Conservation (phyloP, 345 rosid genomes). For the Rhodomyrtus tomentosa region DNA sequence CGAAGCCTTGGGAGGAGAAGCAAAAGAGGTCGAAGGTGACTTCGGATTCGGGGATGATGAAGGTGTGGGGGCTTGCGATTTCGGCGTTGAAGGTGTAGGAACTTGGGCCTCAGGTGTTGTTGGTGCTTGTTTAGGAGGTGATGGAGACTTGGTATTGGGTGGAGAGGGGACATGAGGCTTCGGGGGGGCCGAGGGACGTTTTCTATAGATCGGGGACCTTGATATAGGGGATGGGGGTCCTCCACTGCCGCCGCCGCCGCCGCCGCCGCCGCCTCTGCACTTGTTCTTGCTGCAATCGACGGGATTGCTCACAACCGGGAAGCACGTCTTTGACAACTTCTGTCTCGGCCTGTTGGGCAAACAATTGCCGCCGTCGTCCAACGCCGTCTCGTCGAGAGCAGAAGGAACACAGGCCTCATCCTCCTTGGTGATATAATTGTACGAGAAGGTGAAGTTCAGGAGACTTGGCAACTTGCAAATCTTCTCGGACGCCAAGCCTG, state of each 20-base stretch:
- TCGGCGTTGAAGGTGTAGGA: constrained; percentile 4
- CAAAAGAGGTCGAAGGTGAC: background rate
- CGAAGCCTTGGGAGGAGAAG: background rate
- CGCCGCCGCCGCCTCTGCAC: background rate
- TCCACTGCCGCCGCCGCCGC: background rate
- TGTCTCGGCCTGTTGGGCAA: constrained; percentile 37
- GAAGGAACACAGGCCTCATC: constrained; percentile 26
- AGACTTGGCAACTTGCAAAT: constrained; percentile 49
- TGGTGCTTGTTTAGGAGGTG: background rate
- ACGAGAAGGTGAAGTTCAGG: constrained; percentile 37
- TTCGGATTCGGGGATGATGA: background rate
- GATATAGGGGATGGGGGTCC: background rate
- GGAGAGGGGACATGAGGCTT: background rate
- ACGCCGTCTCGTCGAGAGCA: constrained; percentile 7
- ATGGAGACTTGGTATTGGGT: background rate
- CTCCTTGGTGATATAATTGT: constrained; percentile 51
- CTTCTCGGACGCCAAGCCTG: constrained; percentile 39
- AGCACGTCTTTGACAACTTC: constrained; percentile 21
- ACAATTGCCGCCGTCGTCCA: constrained; percentile 49
- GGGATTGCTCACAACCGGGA: constrained; percentile 31
- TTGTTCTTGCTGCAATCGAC: constrained; percentile 69
- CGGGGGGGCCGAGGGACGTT: background rate
- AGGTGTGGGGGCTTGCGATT: background rate
- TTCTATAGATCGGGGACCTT: background rate
- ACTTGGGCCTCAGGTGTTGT: background rate